Percentiles rank a stretch among this genome's conserved stretches.
Evolutionary conservation across 1,139 yeast species (phyloP).

Genomic region (Pichia sp.): DNA sequence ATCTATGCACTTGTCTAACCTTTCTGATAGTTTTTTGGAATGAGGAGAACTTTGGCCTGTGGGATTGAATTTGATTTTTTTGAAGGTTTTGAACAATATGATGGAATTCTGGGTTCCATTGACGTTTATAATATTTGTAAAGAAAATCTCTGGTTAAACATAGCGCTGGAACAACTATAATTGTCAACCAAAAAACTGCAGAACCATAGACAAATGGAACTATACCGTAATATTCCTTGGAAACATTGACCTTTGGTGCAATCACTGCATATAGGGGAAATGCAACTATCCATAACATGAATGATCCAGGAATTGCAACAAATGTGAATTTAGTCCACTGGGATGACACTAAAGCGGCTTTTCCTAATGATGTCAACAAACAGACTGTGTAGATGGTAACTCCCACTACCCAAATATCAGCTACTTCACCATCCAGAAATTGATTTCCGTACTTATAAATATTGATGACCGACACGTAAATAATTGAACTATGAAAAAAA

Average conservation of each 20-base stretch:
- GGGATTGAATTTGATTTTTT: conserved; percentile 88
- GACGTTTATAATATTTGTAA: conserved; percentile 92
- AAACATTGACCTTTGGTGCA: conserved; percentile 79
- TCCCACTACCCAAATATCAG: conserved; percentile 96
- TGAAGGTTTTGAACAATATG: conserved; percentile 97
- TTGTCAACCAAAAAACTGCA: conserved; percentile 76
- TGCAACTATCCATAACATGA: conserved; percentile 72
- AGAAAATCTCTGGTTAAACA: conserved; percentile 82
- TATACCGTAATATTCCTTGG: conserved; percentile 79
- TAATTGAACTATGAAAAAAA: conserved; percentile 83
- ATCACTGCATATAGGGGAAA: conserved; percentile 82
- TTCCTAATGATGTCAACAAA: conserved; percentile 82
- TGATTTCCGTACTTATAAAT: conserved; percentile 66
- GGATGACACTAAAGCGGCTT: conserved; percentile 86
- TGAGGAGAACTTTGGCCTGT: conserved; percentile 91
- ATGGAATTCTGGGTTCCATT: conserved; percentile 84
- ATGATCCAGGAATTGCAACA: conserved; percentile 92
- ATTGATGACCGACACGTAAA: conserved; percentile 64
- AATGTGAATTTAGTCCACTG: conserved; percentile 94
- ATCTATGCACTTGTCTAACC: conserved; percentile 95
- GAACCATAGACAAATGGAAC: conserved; percentile 70
- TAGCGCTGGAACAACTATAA: conserved; percentile 63
- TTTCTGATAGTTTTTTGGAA: conserved; percentile 96
- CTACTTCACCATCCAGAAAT: conserved; percentile 59
- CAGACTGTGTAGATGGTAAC: conserved; percentile 84